phyloP scores from a whole-genome alignment of 371 early-diverging fungal genomes.

The Dichotomocladium elegans region DNA sequence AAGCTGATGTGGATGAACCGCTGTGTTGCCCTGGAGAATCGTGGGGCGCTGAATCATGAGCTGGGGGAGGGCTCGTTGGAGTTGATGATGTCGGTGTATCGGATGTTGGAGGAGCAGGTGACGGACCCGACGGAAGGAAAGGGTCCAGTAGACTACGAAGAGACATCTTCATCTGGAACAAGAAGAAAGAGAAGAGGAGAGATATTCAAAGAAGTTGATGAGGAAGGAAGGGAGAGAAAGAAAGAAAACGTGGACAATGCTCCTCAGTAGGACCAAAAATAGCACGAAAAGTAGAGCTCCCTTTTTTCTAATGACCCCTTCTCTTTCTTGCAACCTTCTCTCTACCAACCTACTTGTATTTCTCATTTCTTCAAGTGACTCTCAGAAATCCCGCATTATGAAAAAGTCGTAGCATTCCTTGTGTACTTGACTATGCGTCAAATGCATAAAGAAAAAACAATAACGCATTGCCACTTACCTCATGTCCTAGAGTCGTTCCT shows the following conservation, averaged over 20 bases:
- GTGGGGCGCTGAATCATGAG: neutral
- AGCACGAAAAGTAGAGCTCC: too few species aligned
- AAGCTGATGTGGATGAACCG: neutral
- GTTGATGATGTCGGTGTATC: neutral
- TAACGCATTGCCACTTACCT: too few species aligned
- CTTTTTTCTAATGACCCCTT: neutral
- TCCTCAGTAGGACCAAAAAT: neutral
- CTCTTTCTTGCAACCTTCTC: neutral
- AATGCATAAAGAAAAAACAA: too few species aligned
- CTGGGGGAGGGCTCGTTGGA: neutral
- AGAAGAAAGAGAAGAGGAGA: neutral
- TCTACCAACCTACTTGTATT: neutral
- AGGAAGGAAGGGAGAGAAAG: neutral
- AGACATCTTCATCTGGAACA: neutral
- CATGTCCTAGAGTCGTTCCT: too few species aligned
- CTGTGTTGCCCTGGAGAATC: neutral
- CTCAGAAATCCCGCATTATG: too few species aligned
- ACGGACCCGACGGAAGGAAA: neutral
- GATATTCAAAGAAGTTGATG: neutral
- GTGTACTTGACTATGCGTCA: too few species aligned
- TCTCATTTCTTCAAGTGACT: too few species aligned
- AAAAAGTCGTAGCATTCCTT: too few species aligned
- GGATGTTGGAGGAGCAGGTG: too few species aligned
- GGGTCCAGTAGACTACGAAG: neutral
- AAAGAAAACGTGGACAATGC: too few species aligned